phyloP scores from a whole-genome alignment of 2,329 filamentous ascomycete species.

The Ceratocystis diversiconidia region DNA sequence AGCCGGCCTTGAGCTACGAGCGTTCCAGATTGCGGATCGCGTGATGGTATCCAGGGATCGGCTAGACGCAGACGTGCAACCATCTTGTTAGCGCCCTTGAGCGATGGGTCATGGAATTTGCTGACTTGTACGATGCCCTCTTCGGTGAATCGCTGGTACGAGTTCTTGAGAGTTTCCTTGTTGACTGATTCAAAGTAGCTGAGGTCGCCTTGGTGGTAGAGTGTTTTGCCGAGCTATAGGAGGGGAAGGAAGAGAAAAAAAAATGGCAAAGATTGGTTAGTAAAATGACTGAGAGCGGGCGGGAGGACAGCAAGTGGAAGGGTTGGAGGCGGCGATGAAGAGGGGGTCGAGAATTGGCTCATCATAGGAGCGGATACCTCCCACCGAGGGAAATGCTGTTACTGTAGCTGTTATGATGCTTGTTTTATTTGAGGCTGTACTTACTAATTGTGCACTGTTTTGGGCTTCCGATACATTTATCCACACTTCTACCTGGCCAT shows the following conservation, averaged over 20 bases:
- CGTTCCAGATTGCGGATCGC: conserved; percentile 45
- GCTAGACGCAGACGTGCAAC: conserved; percentile 53
- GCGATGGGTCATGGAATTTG: conserved; percentile 46
- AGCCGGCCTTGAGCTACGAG: conserved; percentile 60
- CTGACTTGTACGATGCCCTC: conserved; percentile 73
- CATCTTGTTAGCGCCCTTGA: conserved; percentile 30
- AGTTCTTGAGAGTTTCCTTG: conserved; percentile 92
- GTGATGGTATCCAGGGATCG: conserved; percentile 57
- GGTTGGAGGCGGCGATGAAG: not conserved
- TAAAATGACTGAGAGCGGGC: not conserved
- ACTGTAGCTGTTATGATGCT: not conserved
- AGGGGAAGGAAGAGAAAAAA: not conserved
- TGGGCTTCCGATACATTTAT: conserved; percentile 66
- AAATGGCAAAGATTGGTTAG: not conserved
- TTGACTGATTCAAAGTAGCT: conserved; percentile 98
- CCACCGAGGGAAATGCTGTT: not conserved
- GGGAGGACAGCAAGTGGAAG: not conserved
- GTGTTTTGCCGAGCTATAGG: conserved; percentile 69
- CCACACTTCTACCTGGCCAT: conserved; percentile 48
- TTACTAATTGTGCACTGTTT: conserved; percentile 64
- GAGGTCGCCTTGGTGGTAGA: conserved; percentile 94
- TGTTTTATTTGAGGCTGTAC: conserved; percentile 22
- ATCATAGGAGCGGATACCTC: no score
- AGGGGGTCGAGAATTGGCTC: no score
- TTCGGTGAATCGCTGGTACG: conserved; percentile 74